Evolutionary conservation across 2,329 filamentous ascomycete genomes (phyloP).

Genomic region (Huntiella omanensis): DNA sequence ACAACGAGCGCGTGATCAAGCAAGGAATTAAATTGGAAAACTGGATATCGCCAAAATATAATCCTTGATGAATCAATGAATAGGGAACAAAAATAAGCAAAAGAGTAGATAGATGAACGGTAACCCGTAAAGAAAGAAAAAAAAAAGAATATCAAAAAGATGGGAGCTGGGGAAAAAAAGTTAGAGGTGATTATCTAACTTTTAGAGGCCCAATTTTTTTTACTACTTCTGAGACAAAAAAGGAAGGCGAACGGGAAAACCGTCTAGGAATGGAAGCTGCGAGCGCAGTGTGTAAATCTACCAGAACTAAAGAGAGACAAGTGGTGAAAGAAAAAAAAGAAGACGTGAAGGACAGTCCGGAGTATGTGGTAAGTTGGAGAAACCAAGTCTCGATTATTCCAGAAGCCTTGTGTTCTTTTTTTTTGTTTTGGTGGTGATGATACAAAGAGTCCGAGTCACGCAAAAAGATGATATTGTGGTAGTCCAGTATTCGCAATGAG

Average conservation of each 20-base stretch:
- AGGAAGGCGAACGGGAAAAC: too few relatives aligned
- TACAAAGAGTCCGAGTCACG: too few relatives aligned
- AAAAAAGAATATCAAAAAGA: neutral
- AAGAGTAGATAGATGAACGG: neutral
- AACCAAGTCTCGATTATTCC: neutral
- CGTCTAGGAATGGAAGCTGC: constrained; percentile 4
- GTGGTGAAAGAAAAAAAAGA: too few relatives aligned
- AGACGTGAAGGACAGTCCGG: too few relatives aligned
- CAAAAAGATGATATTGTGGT: neutral
- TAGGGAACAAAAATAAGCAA: neutral
- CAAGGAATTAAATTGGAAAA: neutral
- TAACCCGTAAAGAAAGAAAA: neutral
- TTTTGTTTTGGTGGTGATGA: neutral
- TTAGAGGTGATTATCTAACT: neutral
- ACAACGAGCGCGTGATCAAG: constrained; percentile 1
- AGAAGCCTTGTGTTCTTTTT: neutral
- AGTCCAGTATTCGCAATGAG: neutral
- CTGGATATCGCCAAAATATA: too few relatives aligned
- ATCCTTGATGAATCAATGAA: neutral
- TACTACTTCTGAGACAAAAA: too few relatives aligned
- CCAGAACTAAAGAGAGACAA: too few relatives aligned
- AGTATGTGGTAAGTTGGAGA: too few relatives aligned
- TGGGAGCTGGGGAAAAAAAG: neutral
- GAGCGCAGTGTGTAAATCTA: constrained; percentile 1
- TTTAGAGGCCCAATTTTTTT: neutral